Evolutionary conservation across 73 alveolate genomes (phyloP).

Genomic region (Symbiodinium natans): DNA sequence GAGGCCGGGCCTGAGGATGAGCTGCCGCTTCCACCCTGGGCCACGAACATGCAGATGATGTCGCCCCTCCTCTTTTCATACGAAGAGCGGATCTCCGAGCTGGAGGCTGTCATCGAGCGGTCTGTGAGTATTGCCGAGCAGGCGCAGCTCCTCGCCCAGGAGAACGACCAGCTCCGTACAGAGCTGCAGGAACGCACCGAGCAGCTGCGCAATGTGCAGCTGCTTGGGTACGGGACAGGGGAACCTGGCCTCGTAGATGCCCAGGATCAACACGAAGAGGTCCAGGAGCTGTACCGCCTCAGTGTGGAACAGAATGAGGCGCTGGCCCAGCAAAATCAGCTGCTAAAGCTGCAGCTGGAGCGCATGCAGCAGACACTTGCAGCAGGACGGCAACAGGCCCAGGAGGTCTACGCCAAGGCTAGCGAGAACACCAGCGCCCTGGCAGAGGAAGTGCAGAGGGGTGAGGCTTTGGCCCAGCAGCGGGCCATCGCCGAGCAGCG

Average conservation of each 20-base stretch:
- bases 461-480: constrained; percentile 47
- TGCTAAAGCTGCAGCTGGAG: constrained; percentile 86
- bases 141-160: constrained; percentile 74
- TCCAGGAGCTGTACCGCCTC: constrained; percentile 70
- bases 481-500: constrained; percentile 49
- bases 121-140: constrained; percentile 64
- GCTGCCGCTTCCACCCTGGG: constrained; percentile 92
- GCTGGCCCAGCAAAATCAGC: constrained; percentile 66
- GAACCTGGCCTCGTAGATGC: not conserved
- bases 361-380: constrained; percentile 40
- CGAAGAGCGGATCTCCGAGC: constrained; percentile 83
- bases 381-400: not conserved
- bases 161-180: constrained; percentile 68
- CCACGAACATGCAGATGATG: constrained; percentile 92
- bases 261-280: constrained; percentile 38
- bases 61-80: constrained; percentile 84
- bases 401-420: constrained; percentile 62
- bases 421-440: constrained; percentile 56
- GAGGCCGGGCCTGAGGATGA: constrained; percentile 63
- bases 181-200: constrained; percentile 67
- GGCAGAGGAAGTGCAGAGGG: constrained; percentile 47
- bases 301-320: constrained; percentile 91
- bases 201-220: constrained; percentile 81
- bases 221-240: not conserved
- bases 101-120: constrained; percentile 71